Conservation (phyloP, 352 stramenopile species). For the Globisporangium splendens region DNA sequence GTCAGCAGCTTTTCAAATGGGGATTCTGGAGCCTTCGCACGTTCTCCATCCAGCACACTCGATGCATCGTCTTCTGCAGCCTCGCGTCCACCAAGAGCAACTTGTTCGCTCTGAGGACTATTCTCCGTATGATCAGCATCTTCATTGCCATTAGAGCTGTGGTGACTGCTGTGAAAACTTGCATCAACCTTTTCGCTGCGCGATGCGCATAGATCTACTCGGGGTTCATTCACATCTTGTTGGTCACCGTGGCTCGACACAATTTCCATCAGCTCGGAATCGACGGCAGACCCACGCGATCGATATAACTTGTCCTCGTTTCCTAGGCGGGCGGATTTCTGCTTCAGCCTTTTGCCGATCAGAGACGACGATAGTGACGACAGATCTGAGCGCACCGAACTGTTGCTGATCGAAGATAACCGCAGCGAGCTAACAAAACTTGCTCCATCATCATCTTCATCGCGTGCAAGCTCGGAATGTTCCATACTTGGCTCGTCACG, state of each 20-base stretch:
- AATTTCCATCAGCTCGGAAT: background rate
- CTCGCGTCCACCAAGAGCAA: too few relatives aligned
- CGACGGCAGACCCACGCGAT: background rate
- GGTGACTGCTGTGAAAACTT: too few relatives aligned
- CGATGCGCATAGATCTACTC: too few relatives aligned
- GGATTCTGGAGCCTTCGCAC: too few relatives aligned
- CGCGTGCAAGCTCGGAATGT: background rate
- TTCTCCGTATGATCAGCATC: too few relatives aligned
- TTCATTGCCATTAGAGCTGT: too few relatives aligned
- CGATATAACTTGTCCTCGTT: background rate
- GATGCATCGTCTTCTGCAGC: background rate
- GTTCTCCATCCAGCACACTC: background rate
- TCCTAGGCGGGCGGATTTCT: background rate
- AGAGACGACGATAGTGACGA: slow-evolving; percentile 69
- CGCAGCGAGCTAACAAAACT: slow-evolving; percentile 43
- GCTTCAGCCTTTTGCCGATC: slow-evolving; percentile 19
- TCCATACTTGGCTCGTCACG: background rate
- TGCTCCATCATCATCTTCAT: slow-evolving; percentile 10
- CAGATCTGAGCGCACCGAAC: slow-evolving; percentile 37
- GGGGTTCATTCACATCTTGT: background rate
- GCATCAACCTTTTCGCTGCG: too few relatives aligned
- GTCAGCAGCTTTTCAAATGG: slow-evolving; percentile 27
- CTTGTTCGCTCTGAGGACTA: too few relatives aligned
- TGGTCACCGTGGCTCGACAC: background rate
- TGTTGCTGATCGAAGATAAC: slow-evolving; percentile 60